Evolutionary conservation across 2,329 filamentous ascomycete species (phyloP), one percentile per base, ranked within the genome.

Genomic region (Alternaria dauci): DNA sequence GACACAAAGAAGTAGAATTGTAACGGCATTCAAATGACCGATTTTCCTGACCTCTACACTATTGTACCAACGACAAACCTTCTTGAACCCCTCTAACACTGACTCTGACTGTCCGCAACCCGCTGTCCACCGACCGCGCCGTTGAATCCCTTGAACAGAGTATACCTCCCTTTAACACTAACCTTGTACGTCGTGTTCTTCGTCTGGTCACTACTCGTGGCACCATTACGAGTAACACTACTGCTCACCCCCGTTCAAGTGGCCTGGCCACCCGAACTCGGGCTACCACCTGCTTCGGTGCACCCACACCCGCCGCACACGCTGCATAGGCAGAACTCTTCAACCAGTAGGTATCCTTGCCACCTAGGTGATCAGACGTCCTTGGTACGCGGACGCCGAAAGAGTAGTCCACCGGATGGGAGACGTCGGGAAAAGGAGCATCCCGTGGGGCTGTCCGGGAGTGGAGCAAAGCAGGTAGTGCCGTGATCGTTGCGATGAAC

Each of bases 241-340:
- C 41, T 42, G 32, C 26, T 42, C 3, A 46, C 52, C 1, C 26
- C 52, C n/a, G 38, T 18, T 14, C 44, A 25, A 44, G n/a, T 44
- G 9, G 28, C 20, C 51, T 44, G 51, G 11, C 38, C 25, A 12
- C 38, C 38, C 6, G 52, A 46, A n/a, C 52, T 46, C n/a, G 50
- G n/a, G 26, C 52, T 38, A n/a, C 52, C 41, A 1, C 52, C 30
- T 46, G 30, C 16, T 26, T 36, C 14, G 52, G 52, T 16, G 52
- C 42, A 30, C 34, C 52, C n/a, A 55, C 52, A 28, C 52, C 52
- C 30, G 52, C 41, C 14, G n/a, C 16, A 55, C 41, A 55, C 8
- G 41, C 52, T 16, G 30, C 52, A 25, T 46, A 34, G 5, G 41
- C 52, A 20, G 41, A 44, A n/a, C 52, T 55, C 41, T 55, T 55